A percentile compares a stretch with the other conserved stretches of the same genome.
These are phyloP conservation scores for Cystofilobasidium macerans DNA, from an alignment of 768 basidiomycete species.

Conservation along the genomic window DNA sequence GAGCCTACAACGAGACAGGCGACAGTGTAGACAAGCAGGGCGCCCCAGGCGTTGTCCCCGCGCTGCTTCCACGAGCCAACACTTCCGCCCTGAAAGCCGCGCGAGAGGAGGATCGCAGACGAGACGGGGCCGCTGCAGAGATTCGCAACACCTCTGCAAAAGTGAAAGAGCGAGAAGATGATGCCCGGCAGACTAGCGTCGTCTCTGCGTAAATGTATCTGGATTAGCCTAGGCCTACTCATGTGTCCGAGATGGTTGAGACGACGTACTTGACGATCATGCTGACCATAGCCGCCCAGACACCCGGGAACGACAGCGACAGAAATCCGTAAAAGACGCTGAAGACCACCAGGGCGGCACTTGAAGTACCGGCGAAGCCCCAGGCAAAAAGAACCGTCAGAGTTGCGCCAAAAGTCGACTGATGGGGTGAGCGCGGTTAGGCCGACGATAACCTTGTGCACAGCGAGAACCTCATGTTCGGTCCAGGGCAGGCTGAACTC, in stretches of 20 bases:
- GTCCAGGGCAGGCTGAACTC: not conserved
- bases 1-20: not conserved
- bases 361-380: slow-evolving; percentile 32
- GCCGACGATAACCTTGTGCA: too few relatives aligned
- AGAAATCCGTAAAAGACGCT: slow-evolving; percentile 30
- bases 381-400: slow-evolving; percentile 33
- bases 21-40: not conserved
- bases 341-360: slow-evolving; percentile 30
- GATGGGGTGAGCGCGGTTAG: not conserved
- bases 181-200: not conserved
- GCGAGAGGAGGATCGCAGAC: not conserved
- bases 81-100: not conserved
- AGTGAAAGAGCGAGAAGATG: not conserved
- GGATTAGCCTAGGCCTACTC: not conserved
- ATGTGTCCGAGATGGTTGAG: not conserved
- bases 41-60: not conserved
- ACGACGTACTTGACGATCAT: not conserved
- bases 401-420: slow-evolving; percentile 31
- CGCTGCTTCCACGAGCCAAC: not conserved
- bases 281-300: not conserved
- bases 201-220: not conserved
- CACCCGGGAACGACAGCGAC: not conserved
- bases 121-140: not conserved
- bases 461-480: not conserved
- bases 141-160: not conserved